phyloP scores from a whole-genome alignment of 108 stramenopile species.

The Seminavis robusta region DNA sequence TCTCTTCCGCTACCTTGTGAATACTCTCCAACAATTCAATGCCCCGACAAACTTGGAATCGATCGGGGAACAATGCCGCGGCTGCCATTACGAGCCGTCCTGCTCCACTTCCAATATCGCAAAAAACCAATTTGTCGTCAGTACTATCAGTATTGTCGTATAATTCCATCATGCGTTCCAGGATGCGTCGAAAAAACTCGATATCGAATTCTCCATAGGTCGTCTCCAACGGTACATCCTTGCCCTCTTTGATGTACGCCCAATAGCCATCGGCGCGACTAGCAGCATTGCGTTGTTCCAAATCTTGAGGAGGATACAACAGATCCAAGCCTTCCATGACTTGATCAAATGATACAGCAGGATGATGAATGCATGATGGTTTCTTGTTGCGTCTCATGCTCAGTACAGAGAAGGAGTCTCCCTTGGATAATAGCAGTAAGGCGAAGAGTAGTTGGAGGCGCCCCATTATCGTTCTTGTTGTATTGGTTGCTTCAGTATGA shows the following conservation, averaged over 20 bases:
- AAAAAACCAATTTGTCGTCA: constrained; percentile 28
- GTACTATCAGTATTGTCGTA: neutral
- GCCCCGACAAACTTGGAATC: constrained; percentile 52
- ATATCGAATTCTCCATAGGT: constrained; percentile 80
- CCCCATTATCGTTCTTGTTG: too few species aligned
- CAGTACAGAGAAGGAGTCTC: too few species aligned
- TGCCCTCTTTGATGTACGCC: constrained; percentile 54
- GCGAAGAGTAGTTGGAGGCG: too few species aligned
- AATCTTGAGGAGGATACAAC: constrained; percentile 51
- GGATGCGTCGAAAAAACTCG: constrained; percentile 45
- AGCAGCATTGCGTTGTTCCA: constrained; percentile 51
- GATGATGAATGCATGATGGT: too few species aligned
- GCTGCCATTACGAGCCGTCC: constrained; percentile 68
- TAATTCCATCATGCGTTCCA: constrained; percentile 31
- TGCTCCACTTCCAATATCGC: constrained; percentile 66
- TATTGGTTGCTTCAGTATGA: too few species aligned
- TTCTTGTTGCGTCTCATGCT: too few species aligned
- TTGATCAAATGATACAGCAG: too few species aligned
- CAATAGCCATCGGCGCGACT: constrained; percentile 78
- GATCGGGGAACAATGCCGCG: constrained; percentile 56
- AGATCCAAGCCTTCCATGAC: constrained; percentile 43
- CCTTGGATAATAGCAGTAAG: too few species aligned
- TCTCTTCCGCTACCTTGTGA: constrained; percentile 38
- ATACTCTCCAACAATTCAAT: constrained; percentile 61
- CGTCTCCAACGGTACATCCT: constrained; percentile 53